Evolutionary conservation across 352 stramenopile genomes (phyloP).

Genomic region (Globisporangium yorkense): DNA sequence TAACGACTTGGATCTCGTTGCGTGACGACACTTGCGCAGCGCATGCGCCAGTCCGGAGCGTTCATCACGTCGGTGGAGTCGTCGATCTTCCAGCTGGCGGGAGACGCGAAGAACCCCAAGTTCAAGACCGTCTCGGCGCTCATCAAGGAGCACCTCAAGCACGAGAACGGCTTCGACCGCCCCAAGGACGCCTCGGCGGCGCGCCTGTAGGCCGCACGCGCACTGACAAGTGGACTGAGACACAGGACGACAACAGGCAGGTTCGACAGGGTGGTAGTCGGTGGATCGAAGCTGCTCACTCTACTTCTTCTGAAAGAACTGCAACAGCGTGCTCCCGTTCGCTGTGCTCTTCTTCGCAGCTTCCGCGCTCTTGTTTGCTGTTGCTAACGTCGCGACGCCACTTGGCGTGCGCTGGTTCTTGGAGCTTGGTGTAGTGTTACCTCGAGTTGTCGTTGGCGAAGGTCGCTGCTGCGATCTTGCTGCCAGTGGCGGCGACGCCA

Average conservation of each 20-base stretch:
- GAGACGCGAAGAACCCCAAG: conserved; percentile 86
- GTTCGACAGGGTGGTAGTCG: not conserved
- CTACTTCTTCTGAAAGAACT: conserved; percentile 39
- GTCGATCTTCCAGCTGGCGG: conserved; percentile 93
- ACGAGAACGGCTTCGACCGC: conserved; percentile 50
- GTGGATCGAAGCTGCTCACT: not conserved
- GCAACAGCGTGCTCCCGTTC: conserved; percentile 25
- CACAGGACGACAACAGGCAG: not conserved
- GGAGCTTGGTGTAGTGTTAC: too few relatives aligned
- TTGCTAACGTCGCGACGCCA: not conserved
- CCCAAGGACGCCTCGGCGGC: not conserved
- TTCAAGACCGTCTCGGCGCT: conserved; percentile 93
- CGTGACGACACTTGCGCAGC: conserved; percentile 21
- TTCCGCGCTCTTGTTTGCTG: not conserved
- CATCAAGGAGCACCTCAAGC: conserved; percentile 90
- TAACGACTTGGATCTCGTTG: not conserved
- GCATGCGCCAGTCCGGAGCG: conserved; percentile 91
- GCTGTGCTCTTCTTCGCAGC: conserved; percentile 3
- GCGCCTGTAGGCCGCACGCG: conserved; percentile 4
- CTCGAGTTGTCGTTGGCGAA: too few relatives aligned
- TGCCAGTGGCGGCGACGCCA: conserved; percentile 5
- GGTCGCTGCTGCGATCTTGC: conserved; percentile 2
- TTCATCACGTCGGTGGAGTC: conserved; percentile 96
- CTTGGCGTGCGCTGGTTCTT: not conserved
- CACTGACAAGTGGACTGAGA: not conserved